A percentile compares a stretch with the other conserved stretches of the same genome.
These are phyloP conservation scores for Serendipita sp. DNA, from an alignment of 768 basidiomycete genomes.

Conservation along the genomic window DNA sequence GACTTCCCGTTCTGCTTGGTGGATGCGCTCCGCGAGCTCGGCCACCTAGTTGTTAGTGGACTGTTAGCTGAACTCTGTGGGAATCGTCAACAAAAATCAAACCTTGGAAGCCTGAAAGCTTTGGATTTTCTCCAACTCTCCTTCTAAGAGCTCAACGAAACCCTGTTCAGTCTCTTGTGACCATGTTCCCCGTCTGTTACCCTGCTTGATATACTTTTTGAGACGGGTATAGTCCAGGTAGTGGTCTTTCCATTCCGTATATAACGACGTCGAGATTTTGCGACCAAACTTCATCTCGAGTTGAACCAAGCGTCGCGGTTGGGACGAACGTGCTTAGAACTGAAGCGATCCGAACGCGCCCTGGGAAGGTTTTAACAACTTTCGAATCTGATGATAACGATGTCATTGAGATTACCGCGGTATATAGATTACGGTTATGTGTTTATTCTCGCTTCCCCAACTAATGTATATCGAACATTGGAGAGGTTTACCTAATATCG, in stretches of 20 bases:
- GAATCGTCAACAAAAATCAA: slow-evolving; percentile 9
- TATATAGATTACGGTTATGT: no score
- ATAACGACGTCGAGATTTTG: slow-evolving; percentile 71
- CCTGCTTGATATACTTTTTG: slow-evolving; percentile 80
- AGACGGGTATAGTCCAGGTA: slow-evolving; percentile 83
- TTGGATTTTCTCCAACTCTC: slow-evolving; percentile 86
- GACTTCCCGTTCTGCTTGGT: slow-evolving; percentile 68
- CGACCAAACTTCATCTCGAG: slow-evolving; percentile 64
- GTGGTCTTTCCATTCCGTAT: slow-evolving; percentile 79
- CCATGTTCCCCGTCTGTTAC: slow-evolving; percentile 38
- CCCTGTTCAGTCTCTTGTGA: slow-evolving; percentile 61
- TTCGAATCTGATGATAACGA: no score
- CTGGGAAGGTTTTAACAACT: no score
- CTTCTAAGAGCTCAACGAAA: slow-evolving; percentile 64
- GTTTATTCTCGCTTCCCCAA: no score
- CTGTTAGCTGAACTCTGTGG: background rate
- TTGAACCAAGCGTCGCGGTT: background rate
- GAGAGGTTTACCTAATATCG: no score
- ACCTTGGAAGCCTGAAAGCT: slow-evolving; percentile 87
- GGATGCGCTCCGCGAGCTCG: slow-evolving; percentile 69
- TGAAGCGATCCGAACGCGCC: no score
- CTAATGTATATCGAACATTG: no score
- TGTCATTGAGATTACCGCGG: no score
- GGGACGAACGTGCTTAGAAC: background rate
- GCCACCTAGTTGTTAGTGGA: slow-evolving; percentile 36